phyloP scores from a whole-genome alignment of 2,329 filamentous ascomycete genomes.

The Fusarium brachygibbosum region DNA sequence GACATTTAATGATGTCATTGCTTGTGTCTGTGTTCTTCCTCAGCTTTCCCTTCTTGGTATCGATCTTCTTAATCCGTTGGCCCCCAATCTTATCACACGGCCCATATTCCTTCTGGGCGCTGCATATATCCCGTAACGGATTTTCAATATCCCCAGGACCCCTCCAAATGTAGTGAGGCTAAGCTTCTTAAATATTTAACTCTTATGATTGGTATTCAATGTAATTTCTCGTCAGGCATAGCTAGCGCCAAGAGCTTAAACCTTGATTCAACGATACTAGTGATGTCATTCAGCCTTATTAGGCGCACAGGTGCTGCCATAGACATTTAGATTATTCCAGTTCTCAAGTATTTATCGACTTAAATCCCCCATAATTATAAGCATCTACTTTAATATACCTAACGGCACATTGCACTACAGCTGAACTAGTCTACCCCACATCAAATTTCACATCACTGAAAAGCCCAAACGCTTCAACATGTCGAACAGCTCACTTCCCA shows the following conservation, averaged over 20 bases:
- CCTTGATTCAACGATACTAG: background rate
- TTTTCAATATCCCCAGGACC: background rate
- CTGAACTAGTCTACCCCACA: background rate
- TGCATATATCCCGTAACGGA: background rate
- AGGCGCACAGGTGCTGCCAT: background rate
- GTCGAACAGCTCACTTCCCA: background rate
- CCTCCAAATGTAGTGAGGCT: background rate
- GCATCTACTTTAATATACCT: background rate
- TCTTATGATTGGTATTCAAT: background rate
- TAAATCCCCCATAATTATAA: background rate
- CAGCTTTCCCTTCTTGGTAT: too few relatives aligned
- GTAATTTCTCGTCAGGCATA: background rate
- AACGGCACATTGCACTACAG: background rate
- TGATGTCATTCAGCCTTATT: background rate
- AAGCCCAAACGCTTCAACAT: background rate
- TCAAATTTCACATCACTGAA: too few relatives aligned
- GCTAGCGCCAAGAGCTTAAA: background rate
- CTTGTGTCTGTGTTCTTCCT: too few relatives aligned
- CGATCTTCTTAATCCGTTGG: too few relatives aligned
- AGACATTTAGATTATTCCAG: background rate
- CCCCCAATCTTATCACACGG: too few relatives aligned
- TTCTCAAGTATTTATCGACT: background rate
- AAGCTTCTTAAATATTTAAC: background rate
- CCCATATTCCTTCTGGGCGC: too few relatives aligned
- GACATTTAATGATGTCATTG: too few relatives aligned